Percentiles rank a stretch among this genome's conserved stretches.
These are phyloP conservation scores for Mycosphaerella sp. DNA, from an alignment of 2,329 filamentous ascomycete genomes.

Conservation along the genomic window DNA sequence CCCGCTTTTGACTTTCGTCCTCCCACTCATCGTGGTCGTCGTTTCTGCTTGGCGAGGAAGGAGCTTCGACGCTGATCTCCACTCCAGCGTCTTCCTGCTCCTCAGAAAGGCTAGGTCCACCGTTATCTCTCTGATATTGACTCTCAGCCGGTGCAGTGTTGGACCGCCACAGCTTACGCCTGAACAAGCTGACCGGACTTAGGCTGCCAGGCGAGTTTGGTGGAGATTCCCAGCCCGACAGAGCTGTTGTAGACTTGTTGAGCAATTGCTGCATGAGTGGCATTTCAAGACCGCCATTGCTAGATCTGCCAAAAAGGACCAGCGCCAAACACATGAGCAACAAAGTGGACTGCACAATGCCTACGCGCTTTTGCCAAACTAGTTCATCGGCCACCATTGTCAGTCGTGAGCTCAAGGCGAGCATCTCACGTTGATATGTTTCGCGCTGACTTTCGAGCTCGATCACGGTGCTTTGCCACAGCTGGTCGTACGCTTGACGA, in stretches of 20 bases:
- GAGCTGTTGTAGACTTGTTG: conserved; percentile 31
- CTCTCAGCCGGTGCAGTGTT: conserved; percentile 21
- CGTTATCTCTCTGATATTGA: conserved; percentile 10
- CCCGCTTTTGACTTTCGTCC: neutral
- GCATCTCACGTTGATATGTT: conserved; percentile 73
- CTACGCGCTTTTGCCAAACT: conserved; percentile 77
- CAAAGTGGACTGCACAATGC: conserved; percentile 82
- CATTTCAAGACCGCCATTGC: conserved; percentile 35
- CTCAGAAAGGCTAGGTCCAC: conserved; percentile 11
- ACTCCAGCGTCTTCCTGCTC: conserved; percentile 8
- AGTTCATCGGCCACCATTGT: conserved; percentile 92
- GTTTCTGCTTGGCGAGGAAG: conserved; percentile 8
- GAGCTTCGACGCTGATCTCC: conserved; percentile 10
- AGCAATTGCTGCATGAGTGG: conserved; percentile 44
- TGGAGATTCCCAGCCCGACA: conserved; percentile 33
- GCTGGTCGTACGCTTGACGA: conserved; percentile 83
- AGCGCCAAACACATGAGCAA: conserved; percentile 80
- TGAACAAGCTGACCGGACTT: conserved; percentile 28
- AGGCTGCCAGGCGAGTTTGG: conserved; percentile 33
- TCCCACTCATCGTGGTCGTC: conserved; percentile 7
- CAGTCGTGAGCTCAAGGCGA: conserved; percentile 72
- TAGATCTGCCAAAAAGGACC: conserved; percentile 61
- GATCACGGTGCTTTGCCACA: conserved; percentile 93
- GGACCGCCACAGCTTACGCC: conserved; percentile 34
- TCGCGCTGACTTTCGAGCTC: conserved; percentile 85